A percentile compares a stretch with the other conserved stretches of the same genome.
phyloP scores from a whole-genome alignment of 1,284 basidiomycete species.

The Moesziomyces parantarcticus region DNA sequence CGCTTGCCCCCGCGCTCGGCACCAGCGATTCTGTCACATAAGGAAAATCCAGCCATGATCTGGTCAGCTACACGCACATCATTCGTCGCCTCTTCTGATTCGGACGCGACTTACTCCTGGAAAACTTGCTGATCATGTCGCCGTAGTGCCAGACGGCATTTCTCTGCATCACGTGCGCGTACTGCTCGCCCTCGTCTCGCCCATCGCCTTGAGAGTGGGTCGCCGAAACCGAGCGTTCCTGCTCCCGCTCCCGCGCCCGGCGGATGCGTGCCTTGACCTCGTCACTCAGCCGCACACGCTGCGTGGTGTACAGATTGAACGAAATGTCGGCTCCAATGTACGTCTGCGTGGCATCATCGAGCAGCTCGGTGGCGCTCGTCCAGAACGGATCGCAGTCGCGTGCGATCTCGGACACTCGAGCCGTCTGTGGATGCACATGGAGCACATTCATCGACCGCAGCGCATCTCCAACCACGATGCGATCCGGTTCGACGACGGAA shows the following conservation, averaged over 20 bases:
- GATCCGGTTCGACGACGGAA: conserved; percentile 29
- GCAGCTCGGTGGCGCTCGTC: conserved; percentile 57
- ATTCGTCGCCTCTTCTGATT: no score
- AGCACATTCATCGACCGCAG: conserved; percentile 63
- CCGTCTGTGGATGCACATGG: conserved; percentile 35
- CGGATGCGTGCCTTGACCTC: conserved; percentile 40
- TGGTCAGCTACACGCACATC: no score
- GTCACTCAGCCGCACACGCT: conserved; percentile 43
- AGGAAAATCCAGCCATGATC: no score
- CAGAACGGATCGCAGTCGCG: conserved; percentile 65
- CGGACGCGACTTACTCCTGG: conserved; percentile 17
- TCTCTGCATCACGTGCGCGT: conserved; percentile 59
- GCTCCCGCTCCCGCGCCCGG: conserved; percentile 24
- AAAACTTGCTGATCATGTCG: conserved; percentile 63
- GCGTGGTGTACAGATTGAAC: conserved; percentile 63
- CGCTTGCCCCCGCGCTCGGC: conserved; percentile 12
- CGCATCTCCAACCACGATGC: conserved; percentile 62
- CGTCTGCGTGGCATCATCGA: conserved; percentile 52
- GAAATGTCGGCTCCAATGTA: conserved; percentile 63
- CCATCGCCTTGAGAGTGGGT: conserved; percentile 1
- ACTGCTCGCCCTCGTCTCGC: conserved; percentile 12
- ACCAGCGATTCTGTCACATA: conserved; percentile 18
- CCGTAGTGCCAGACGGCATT: conserved; percentile 62
- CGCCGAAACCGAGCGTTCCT: conserved; percentile 10
- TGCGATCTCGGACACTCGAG: conserved; percentile 53